Evolutionary conservation across 768 basidiomycete species (phyloP).

Genomic region (Tylopilus vinaceipallidus): DNA sequence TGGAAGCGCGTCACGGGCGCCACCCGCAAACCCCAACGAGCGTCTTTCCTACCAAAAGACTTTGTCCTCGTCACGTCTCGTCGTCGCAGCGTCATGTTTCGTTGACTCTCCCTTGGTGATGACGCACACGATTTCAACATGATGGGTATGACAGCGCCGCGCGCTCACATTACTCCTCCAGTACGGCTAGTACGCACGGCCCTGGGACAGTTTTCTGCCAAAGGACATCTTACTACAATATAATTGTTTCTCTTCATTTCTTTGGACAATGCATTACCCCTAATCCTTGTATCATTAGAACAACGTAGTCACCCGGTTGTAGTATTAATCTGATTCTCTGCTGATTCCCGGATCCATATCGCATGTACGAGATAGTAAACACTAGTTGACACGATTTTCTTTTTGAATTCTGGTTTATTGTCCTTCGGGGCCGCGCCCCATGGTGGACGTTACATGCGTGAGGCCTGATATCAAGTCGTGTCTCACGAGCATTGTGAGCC

Average conservation of each 20-base stretch:
- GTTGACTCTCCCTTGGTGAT: conserved; percentile 19
- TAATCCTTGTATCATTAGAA: conserved; percentile 16
- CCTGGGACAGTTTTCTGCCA: neutral
- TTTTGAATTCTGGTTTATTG: too few relatives aligned
- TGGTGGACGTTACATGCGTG: too few relatives aligned
- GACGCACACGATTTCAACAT: conserved; percentile 12
- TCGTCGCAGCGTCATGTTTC: conserved; percentile 49
- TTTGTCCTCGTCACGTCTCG: conserved; percentile 60
- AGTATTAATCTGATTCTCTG: neutral
- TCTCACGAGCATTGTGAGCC: too few relatives aligned
- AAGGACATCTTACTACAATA: conserved; percentile 11
- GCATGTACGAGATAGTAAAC: too few relatives aligned
- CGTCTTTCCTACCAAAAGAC: conserved; percentile 54
- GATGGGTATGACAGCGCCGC: conserved; percentile 13
- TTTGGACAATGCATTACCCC: neutral
- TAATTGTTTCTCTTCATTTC: neutral
- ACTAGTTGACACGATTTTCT: too few relatives aligned
- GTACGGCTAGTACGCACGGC: too few relatives aligned
- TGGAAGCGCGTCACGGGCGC: conserved; percentile 62
- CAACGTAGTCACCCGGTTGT: neutral
- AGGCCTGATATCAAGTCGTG: too few relatives aligned
- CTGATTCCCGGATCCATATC: neutral
- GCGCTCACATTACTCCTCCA: conserved; percentile 15
- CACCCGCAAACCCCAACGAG: conserved; percentile 49
- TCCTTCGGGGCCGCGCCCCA: too few relatives aligned